Evolutionary conservation across 1,284 basidiomycete genomes (phyloP), one percentile per base, ranked within the genome.

Genomic region (Puccinia coronata): DNA sequence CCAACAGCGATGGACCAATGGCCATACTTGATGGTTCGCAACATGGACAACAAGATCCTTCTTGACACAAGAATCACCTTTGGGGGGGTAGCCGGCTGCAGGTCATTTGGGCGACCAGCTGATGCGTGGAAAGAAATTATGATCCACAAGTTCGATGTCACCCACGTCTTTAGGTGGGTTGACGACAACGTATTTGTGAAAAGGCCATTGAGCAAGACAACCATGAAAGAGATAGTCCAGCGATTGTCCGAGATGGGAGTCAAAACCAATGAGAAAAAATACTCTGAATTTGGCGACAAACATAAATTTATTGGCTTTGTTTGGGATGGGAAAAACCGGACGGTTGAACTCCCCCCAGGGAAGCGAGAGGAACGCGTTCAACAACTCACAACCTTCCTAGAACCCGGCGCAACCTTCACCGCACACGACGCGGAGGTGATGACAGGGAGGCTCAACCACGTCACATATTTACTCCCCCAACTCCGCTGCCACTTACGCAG

Each of bases 271-370:
- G 25, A 71, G 28, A 43, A 43, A 16, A 71, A 71, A n/a, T 71
- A n/a, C 18, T 49, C 43, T 20, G 3, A 6, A 0, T 72, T 72
- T 18, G 25, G 9, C 2, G 47, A 43, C 20, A 34, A 51, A 25
- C 70, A 72, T 8, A 72, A 51, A 43, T 72, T 53, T n/a, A 72
- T 72, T 2, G 70, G 70, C 14, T 72, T 72, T 23, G 23, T 72
- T 11, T 72, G 70, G 70, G 31, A 51, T 20, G 43, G 70, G 25
- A n/a, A n/a, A n/a, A 34, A 49, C 0, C 49, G 31, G 28, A 43
- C 70, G 14, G 70, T 72, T 25, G 28, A 12, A 12, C n/a, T 72
- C 8, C 70, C 70, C 8, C n/a, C n/a, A 20, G 20, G 8, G 31
- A 72, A 72, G 23, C 2, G 20, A 23, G 59, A 25, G 20, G 28